Conservation (phyloP, 352 stramenopile genomes). For the Saprolegnia diclina region DNA sequence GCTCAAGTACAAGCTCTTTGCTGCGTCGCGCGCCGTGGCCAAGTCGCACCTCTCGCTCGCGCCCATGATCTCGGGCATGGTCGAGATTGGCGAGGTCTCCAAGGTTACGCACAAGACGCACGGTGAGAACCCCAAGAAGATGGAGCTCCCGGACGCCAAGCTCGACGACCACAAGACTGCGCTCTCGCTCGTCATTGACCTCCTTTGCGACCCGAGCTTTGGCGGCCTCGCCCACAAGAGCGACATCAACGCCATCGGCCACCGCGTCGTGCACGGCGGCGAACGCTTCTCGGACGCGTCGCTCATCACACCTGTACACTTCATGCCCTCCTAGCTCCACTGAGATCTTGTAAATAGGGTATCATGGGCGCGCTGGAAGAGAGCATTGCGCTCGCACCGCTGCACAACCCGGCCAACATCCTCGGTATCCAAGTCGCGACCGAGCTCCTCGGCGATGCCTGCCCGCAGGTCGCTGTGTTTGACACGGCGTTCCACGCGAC, state of each 20-base stretch:
- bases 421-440: conserved; percentile 77
- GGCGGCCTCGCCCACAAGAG: conserved; percentile 33
- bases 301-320: conserved; percentile 38
- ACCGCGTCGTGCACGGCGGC: conserved; percentile 85
- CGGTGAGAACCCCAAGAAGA: conserved; percentile 37
- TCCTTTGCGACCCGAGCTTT: conserved; percentile 19
- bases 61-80: conserved; percentile 64
- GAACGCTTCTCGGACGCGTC: conserved; percentile 59
- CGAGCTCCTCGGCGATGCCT: conserved; percentile 55
- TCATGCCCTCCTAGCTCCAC: no score
- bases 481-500: conserved; percentile 88
- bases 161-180: conserved; percentile 28
- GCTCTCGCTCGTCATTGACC: conserved; percentile 23
- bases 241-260: conserved; percentile 67
- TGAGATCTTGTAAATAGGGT: not conserved
- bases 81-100: conserved; percentile 63
- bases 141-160: conserved; percentile 45
- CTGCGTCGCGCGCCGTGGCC: conserved; percentile 23
- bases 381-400: conserved; percentile 59
- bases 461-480: conserved; percentile 83
- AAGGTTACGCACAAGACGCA: conserved; percentile 65
- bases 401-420: conserved; percentile 86
- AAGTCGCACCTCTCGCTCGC: conserved; percentile 37
- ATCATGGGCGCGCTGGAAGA: conserved; percentile 54
- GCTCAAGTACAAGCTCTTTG: conserved; percentile 85